phyloP scores from a whole-genome alignment of 2,329 filamentous ascomycete genomes.

The Aspergillus glaucus region DNA sequence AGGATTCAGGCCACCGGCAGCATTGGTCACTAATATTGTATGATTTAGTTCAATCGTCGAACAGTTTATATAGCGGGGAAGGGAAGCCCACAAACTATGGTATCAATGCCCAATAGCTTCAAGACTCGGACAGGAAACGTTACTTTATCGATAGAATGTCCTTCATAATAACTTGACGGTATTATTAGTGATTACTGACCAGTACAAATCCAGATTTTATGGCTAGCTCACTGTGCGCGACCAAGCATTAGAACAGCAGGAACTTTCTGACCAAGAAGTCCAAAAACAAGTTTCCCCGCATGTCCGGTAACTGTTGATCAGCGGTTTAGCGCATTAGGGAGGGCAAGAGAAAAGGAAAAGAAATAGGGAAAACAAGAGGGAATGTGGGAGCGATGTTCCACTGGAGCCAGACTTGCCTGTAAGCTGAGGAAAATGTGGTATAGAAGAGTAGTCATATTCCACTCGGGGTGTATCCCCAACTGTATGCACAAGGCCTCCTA shows the following conservation, averaged over 20 bases:
- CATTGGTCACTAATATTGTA: slow-evolving; percentile 53
- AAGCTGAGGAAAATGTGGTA: slow-evolving; percentile 56
- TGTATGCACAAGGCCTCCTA: slow-evolving; percentile 55
- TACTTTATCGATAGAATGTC: slow-evolving; percentile 56
- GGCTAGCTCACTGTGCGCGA: slow-evolving; percentile 54
- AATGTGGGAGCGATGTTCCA: background rate
- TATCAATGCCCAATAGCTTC: slow-evolving; percentile 55
- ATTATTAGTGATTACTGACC: background rate
- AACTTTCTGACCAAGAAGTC: slow-evolving; percentile 49
- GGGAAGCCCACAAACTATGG: slow-evolving; percentile 46
- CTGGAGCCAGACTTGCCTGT: slow-evolving; percentile 43
- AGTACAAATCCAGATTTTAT: background rate
- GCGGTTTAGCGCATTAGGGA: background rate
- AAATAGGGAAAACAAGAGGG: no score
- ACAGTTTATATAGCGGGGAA: background rate
- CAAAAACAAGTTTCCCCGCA: slow-evolving; percentile 60
- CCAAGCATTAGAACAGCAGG: slow-evolving; percentile 60
- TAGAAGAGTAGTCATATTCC: slow-evolving; percentile 52
- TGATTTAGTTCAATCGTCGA: slow-evolving; percentile 1
- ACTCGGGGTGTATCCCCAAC: slow-evolving; percentile 46
- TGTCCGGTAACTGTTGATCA: slow-evolving; percentile 48
- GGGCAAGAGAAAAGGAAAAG: no score
- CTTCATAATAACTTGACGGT: slow-evolving; percentile 57
- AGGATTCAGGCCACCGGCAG: slow-evolving; percentile 60
- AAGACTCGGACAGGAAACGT: slow-evolving; percentile 61